These are phyloP conservation scores for Irpex sp. DNA, from an alignment of 1,284 basidiomycete species.

Conservation along the genomic window DNA sequence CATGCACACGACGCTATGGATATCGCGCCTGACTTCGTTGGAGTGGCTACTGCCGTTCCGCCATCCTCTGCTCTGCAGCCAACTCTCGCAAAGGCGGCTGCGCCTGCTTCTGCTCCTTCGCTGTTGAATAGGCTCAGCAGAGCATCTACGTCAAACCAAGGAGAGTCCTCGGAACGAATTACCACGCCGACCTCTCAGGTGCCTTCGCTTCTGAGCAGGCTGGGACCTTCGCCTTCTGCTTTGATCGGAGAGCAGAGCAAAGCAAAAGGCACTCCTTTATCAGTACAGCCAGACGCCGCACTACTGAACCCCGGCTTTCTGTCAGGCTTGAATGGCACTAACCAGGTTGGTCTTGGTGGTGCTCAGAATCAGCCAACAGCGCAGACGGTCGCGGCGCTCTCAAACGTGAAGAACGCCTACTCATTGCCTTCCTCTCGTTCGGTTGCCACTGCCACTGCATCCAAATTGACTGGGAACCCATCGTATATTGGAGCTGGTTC, in stretches of 20 bases:
- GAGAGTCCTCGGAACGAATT: not conserved
- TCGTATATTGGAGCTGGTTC: not conserved
- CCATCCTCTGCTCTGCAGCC: not conserved
- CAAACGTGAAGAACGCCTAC: too few relatives aligned
- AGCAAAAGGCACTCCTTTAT: not conserved
- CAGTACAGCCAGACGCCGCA: not conserved
- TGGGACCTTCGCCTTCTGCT: not conserved
- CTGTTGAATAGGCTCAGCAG: not conserved
- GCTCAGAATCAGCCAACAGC: not conserved
- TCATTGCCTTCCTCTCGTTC: not conserved
- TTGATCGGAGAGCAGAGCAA: not conserved
- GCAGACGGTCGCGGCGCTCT: not conserved
- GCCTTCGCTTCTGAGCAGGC: not conserved
- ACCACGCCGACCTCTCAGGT: not conserved
- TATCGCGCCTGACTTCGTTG: not conserved
- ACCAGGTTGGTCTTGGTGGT: not conserved
- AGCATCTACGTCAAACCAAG: not conserved
- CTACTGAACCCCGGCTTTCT: not conserved
- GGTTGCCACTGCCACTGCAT: not conserved
- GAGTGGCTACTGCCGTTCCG: not conserved
- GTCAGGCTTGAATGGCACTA: not conserved
- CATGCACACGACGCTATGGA: not conserved
- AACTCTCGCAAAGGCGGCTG: not conserved
- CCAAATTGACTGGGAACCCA: not conserved
- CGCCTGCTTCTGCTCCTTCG: not conserved